These are phyloP conservation scores for Oxyria digyna DNA, from an alignment of 148 eudicot species.

Conservation along the genomic window DNA sequence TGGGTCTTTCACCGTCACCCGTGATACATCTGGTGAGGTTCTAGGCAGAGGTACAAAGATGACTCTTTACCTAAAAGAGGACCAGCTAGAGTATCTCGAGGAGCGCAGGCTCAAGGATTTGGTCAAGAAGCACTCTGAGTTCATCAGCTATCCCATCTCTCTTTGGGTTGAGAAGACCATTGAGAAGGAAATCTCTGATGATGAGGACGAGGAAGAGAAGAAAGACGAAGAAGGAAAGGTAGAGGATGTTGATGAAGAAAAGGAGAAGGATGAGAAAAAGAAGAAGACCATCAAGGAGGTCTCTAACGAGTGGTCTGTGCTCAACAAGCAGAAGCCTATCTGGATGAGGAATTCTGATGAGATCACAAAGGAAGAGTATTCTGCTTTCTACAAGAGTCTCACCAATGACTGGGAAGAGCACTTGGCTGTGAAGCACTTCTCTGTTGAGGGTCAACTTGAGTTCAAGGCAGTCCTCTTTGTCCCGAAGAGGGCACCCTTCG, in stretches of 20 bases:
- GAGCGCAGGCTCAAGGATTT: conserved; percentile 28
- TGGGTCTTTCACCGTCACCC: conserved; percentile 20
- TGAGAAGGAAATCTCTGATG: conserved; percentile 21
- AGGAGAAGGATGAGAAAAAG: conserved; percentile 14
- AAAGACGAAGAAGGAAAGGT: conserved; percentile 21
- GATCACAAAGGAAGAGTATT: conserved; percentile 19
- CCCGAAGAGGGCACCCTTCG: conserved; percentile 17
- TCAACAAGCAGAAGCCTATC: conserved; percentile 23
- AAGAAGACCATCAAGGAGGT: conserved; percentile 14
- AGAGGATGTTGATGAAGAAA: conserved; percentile 12
- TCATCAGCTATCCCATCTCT: conserved; percentile 22
- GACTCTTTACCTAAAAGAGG: conserved; percentile 21
- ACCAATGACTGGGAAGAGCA: conserved; percentile 25
- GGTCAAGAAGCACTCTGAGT: conserved; percentile 24
- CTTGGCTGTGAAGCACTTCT: conserved; percentile 16
- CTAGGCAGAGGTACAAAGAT: conserved; percentile 30
- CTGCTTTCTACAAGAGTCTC: conserved; percentile 21
- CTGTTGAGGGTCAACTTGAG: conserved; percentile 22
- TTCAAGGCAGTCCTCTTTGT: conserved; percentile 18
- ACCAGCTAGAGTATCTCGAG: conserved; percentile 29
- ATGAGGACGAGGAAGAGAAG: conserved; percentile 20
- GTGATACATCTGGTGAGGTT: conserved; percentile 22
- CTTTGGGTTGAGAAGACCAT: conserved; percentile 23
- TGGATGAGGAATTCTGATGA: conserved; percentile 24
- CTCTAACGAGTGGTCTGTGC: conserved; percentile 8